These are phyloP conservation scores for Zymoseptoria pseudotritici DNA, from an alignment of 2,329 filamentous ascomycete genomes.

Conservation along the genomic window DNA sequence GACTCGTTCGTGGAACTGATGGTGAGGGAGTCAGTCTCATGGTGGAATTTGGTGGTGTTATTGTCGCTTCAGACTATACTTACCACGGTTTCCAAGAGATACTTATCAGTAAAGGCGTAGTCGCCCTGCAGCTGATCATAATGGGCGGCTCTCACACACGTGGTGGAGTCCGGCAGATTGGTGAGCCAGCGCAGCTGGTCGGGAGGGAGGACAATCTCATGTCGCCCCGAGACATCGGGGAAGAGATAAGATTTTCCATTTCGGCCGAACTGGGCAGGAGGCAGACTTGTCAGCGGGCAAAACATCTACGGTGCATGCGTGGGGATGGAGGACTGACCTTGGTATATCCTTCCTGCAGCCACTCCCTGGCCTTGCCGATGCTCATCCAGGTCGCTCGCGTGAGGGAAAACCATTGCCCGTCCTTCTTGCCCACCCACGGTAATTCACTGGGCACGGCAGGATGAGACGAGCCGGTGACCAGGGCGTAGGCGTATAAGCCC, in stretches of 20 bases:
- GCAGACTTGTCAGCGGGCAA: neutral
- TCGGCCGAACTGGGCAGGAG: conserved; percentile 9
- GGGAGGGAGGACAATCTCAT: conserved; percentile 14
- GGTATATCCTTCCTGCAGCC: conserved; percentile 15
- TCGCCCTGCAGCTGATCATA: conserved; percentile 33
- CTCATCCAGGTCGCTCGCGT: conserved; percentile 11
- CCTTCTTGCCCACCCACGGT: conserved; percentile 16
- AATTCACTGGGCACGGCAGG: neutral
- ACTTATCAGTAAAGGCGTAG: conserved; percentile 32
- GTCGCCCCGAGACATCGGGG: conserved; percentile 11
- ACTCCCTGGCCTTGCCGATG: conserved; percentile 5
- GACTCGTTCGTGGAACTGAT: conserved; percentile 35
- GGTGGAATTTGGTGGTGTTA: too few species aligned
- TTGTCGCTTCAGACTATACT: neutral
- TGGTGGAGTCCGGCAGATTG: conserved; percentile 36
- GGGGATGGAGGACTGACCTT: conserved; percentile 6
- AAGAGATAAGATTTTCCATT: conserved; percentile 18
- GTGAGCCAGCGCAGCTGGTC: conserved; percentile 32
- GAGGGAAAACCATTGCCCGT: conserved; percentile 6
- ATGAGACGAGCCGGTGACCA: neutral
- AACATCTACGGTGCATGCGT: neutral
- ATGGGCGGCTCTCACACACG: conserved; percentile 32
- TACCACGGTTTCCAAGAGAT: conserved; percentile 30
- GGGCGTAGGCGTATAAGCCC: neutral
- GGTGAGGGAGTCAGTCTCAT: neutral